phyloP scores from a whole-genome alignment of 1,284 basidiomycete species.

The Xerocomus minutiporus region DNA sequence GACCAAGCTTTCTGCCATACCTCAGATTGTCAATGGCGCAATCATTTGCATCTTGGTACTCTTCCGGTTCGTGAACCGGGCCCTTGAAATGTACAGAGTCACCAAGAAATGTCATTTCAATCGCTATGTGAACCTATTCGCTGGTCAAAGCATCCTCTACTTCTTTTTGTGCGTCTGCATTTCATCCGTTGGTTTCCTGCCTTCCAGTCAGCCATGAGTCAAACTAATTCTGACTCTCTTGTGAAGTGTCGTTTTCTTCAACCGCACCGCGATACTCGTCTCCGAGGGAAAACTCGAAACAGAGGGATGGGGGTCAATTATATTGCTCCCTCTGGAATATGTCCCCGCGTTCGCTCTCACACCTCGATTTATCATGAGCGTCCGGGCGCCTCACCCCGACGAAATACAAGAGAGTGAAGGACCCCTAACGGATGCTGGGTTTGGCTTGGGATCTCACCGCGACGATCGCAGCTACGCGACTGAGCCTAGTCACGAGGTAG shows the following conservation, averaged over 20 bases:
- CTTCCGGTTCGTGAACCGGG: neutral
- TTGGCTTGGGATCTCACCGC: neutral
- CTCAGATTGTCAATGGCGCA: neutral
- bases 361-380: constrained; percentile 5
- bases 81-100: neutral
- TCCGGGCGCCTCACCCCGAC: neutral
- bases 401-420: neutral
- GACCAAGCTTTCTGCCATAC: constrained; percentile 1
- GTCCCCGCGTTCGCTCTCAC: constrained; percentile 2
- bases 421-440: neutral
- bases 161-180: neutral
- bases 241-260: neutral
- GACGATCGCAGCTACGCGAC: neutral
- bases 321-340: constrained; percentile 1
- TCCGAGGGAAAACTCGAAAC: neutral
- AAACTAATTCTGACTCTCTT: neutral
- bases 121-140: constrained; percentile 2
- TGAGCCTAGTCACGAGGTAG: neutral
- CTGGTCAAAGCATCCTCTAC: constrained; percentile 3
- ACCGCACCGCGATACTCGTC: constrained; percentile 1
- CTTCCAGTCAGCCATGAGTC: neutral
- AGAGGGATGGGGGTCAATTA: neutral
- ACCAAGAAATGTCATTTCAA: neutral
- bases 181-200: neutral
- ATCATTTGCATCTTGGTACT: neutral